Evolutionary conservation across 345 rosid genomes (phyloP).

Genomic region (Syzygium oleosum): DNA sequence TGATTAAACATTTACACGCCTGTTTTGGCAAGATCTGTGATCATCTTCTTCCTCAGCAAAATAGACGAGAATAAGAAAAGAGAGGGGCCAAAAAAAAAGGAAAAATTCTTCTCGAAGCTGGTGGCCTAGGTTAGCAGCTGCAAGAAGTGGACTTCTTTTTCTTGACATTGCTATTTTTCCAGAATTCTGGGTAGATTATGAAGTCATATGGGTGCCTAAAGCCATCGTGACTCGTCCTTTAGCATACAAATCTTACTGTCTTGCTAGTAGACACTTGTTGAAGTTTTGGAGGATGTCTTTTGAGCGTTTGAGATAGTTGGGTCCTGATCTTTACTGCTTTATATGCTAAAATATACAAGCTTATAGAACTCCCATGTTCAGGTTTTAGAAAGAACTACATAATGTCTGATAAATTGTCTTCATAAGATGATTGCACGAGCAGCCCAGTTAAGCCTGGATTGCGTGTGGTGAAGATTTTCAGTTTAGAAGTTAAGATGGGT

Average conservation of each 20-base stretch:
- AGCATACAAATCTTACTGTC: too few relatives aligned
- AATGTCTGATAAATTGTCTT: neutral
- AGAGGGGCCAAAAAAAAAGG: neutral
- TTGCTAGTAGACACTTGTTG: too few relatives aligned
- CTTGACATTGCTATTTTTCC: neutral
- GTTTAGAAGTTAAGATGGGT: neutral
- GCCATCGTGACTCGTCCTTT: too few relatives aligned
- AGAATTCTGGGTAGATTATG: neutral
- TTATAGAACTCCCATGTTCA: neutral
- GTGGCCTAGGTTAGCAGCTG: neutral
- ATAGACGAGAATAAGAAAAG: neutral
- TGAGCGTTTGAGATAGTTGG: too few relatives aligned
- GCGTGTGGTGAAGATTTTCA: neutral
- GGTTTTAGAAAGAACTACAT: neutral
- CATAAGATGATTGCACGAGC: neutral
- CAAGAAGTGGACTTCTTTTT: neutral
- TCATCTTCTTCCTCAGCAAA: neutral
- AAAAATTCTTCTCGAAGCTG: neutral
- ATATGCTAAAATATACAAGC: too few relatives aligned
- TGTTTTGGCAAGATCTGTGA: neutral
- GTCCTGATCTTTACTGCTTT: too few relatives aligned
- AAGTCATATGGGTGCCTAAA: too few relatives aligned
- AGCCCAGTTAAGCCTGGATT: neutral
- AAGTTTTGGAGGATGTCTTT: too few relatives aligned
- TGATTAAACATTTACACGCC: neutral